phyloP scores from a whole-genome alignment of 805 yeast genomes.

The Saccharomycopsis sp. region DNA sequence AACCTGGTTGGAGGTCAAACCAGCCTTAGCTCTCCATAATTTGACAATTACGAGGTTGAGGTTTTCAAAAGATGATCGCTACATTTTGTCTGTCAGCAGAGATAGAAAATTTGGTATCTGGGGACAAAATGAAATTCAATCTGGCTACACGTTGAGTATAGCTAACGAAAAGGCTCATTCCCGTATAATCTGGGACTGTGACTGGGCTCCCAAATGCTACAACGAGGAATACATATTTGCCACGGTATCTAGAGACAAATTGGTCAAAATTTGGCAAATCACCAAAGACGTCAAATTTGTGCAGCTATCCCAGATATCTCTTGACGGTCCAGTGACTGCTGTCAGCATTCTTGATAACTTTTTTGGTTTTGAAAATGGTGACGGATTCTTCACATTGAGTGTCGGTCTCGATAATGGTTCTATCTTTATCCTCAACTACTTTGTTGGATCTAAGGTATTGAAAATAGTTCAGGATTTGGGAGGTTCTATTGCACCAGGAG shows the following conservation, averaged over 20 bases:
- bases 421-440: conserved; percentile 39
- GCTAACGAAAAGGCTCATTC: conserved; percentile 70
- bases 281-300: conserved; percentile 30
- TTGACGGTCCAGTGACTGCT: conserved; percentile 59
- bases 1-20: conserved; percentile 56
- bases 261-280: conserved; percentile 65
- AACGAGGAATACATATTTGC: conserved; percentile 41
- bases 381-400: conserved; percentile 33
- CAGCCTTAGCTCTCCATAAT: conserved; percentile 58
- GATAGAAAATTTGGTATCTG: conserved; percentile 83
- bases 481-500: conserved; percentile 46
- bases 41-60: conserved; percentile 79
- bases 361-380: conserved; percentile 27
- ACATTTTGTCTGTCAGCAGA: conserved; percentile 73
- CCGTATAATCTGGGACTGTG: conserved; percentile 92
- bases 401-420: conserved; percentile 70
- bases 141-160: conserved; percentile 31
- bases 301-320: conserved; percentile 33
- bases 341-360: conserved; percentile 40
- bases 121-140: conserved; percentile 33
- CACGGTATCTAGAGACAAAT: conserved; percentile 84
- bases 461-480: conserved; percentile 31
- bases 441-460: conserved; percentile 25
- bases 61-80: conserved; percentile 63
- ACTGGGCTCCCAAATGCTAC: conserved; percentile 65